A percentile compares a stretch with the other conserved stretches of the same genome.
These are phyloP conservation scores for Aspergillus nanangensis DNA, from an alignment of 495 filamentous ascomycete species.

Conservation along the genomic window DNA sequence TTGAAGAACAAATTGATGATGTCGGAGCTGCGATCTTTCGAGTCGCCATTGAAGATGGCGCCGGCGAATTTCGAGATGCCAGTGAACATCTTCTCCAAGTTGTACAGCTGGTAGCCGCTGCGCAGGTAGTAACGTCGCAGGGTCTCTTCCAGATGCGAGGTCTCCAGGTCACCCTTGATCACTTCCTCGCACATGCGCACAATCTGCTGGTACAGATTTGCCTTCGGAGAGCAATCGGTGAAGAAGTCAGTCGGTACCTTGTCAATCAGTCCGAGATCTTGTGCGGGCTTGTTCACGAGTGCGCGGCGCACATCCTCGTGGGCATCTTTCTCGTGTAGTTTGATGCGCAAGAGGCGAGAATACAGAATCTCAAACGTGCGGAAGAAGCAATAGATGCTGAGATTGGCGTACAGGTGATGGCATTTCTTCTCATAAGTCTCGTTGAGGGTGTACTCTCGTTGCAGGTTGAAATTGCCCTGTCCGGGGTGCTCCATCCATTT, in stretches of 20 bases:
- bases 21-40: constrained; percentile 86
- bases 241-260: constrained; percentile 80
- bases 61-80: constrained; percentile 71
- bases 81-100: constrained; percentile 77
- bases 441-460: constrained; percentile 68
- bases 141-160: constrained; percentile 77
- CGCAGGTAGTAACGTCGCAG: constrained; percentile 84
- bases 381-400: constrained; percentile 89
- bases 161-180: constrained; percentile 70
- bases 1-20: constrained; percentile 78
- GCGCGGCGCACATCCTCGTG: constrained; percentile 65
- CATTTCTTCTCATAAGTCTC: constrained; percentile 71
- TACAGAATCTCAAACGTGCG: constrained; percentile 85
- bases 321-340: constrained; percentile 68
- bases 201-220: constrained; percentile 67
- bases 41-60: constrained; percentile 70
- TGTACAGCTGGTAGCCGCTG: constrained; percentile 86
- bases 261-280: constrained; percentile 71
- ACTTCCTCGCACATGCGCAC: constrained; percentile 65
- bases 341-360: constrained; percentile 75
- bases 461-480: constrained; percentile 44
- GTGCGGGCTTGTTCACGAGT: constrained; percentile 65
- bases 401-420: constrained; percentile 86
- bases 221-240: constrained; percentile 54
- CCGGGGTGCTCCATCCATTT: constrained; percentile 60